phyloP scores from a whole-genome alignment of 352 stramenopile species.

The Phytophthora sp. region DNA sequence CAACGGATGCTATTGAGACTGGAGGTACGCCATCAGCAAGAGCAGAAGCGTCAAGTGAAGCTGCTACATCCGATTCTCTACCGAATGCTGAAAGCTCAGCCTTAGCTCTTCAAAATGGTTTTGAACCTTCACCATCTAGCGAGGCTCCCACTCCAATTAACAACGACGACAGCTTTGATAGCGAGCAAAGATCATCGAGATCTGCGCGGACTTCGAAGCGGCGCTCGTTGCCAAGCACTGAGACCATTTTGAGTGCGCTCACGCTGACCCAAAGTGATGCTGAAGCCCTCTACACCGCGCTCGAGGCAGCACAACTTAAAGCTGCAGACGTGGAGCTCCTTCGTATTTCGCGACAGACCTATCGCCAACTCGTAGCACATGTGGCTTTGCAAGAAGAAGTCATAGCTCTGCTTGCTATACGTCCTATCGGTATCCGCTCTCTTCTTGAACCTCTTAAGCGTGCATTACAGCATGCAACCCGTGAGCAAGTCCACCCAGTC shows the following conservation, averaged over 20 bases:
- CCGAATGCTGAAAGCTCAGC: slow-evolving; percentile 12
- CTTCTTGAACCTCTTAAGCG: slow-evolving; percentile 69
- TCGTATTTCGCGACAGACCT: slow-evolving; percentile 57
- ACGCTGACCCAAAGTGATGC: slow-evolving; percentile 71
- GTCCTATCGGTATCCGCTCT: slow-evolving; percentile 76
- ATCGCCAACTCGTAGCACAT: slow-evolving; percentile 75
- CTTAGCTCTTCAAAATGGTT: slow-evolving; percentile 2
- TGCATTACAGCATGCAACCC: slow-evolving; percentile 51
- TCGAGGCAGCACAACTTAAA: slow-evolving; percentile 71
- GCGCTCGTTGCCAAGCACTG: slow-evolving; percentile 20
- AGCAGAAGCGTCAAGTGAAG: slow-evolving; percentile 11
- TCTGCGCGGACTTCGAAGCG: slow-evolving; percentile 10
- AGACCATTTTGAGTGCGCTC: slow-evolving; percentile 54
- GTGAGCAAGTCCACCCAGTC: slow-evolving; percentile 50
- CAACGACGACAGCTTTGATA: slow-evolving; percentile 6
- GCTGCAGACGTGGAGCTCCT: slow-evolving; percentile 61
- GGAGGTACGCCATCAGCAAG: neutral
- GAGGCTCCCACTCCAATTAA: slow-evolving; percentile 1
- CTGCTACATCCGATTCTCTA: neutral
- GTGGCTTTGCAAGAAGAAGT: slow-evolving; percentile 81
- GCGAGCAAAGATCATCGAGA: slow-evolving; percentile 21
- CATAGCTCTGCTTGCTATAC: slow-evolving; percentile 68
- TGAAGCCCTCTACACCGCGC: slow-evolving; percentile 76
- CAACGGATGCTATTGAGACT: neutral
- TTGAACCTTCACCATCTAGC: slow-evolving; percentile 3